These are phyloP conservation scores for Carpinus viminea DNA, from an alignment of 306 rosid genomes.

Conservation along the genomic window DNA sequence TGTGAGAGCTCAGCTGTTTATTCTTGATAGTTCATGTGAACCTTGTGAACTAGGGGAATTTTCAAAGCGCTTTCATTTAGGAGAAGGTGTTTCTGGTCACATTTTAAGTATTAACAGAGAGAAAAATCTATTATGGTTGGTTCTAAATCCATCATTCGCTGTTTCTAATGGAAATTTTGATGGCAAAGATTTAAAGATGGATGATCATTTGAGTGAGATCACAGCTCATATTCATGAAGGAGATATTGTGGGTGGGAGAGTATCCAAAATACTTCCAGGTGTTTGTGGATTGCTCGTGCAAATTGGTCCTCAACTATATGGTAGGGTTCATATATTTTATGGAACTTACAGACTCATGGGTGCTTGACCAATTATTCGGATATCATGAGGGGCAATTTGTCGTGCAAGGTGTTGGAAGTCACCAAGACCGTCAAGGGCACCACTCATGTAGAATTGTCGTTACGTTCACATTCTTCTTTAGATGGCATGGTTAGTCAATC, in stretches of 20 bases:
- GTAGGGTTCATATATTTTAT: conserved; percentile 80
- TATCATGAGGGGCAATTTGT: conserved; percentile 84
- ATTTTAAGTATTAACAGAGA: conserved; percentile 56
- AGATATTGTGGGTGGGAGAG: conserved; percentile 67
- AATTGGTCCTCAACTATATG: conserved; percentile 69
- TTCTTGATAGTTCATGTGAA: conserved; percentile 78
- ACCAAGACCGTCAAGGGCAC: too few species aligned
- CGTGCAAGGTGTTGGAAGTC: conserved; percentile 73
- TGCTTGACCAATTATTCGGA: conserved; percentile 74
- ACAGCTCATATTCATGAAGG: conserved; percentile 60
- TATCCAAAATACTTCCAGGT: conserved; percentile 75
- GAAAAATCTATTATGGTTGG: conserved; percentile 66
- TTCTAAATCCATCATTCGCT: conserved; percentile 38
- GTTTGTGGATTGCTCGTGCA: conserved; percentile 83
- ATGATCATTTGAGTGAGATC: conserved; percentile 34
- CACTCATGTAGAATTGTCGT: too few species aligned
- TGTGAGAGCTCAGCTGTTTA: conserved; percentile 66
- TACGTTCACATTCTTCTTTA: conserved; percentile 41
- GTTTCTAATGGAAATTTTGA: conserved; percentile 26
- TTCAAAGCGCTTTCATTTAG: conserved; percentile 62
- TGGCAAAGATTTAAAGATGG: too few species aligned
- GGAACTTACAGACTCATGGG: conserved; percentile 67
- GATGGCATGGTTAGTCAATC: conserved; percentile 35
- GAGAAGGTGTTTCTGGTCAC: conserved; percentile 60
- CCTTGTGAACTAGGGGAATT: conserved; percentile 72